Evolutionary conservation across 176 grass and related monocot species (phyloP), one percentile per base, ranked within the genome.

Genomic region (Musa acuminata): DNA sequence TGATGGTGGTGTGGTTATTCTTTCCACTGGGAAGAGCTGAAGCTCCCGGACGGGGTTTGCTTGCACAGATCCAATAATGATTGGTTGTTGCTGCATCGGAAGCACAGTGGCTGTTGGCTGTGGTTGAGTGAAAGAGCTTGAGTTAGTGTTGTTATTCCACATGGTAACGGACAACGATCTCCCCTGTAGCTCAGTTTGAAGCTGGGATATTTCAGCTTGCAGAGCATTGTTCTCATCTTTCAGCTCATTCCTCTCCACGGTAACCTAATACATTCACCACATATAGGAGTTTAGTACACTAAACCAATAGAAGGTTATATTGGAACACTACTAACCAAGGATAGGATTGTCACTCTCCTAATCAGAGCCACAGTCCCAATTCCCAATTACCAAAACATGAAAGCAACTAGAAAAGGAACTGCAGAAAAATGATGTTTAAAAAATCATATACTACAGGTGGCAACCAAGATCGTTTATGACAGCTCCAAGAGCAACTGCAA

Each of bases 151-250:
- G 58, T 53, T 73, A 60, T 53, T 72, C 21, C 73, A 72, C 0
- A 64, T n/a, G 13, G 57, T 35, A 65, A 23, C 59, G 26, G 74
- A 64, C 12, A 75, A 19, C 50, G 82, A 65, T 68, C 82, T 89
- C 67, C 60, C 71, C 27, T 76, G 48, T 69, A 93, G 74, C 62
- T 87, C 84, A 12, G 79, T 81, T 75, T 87, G 84, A 9, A 93
- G 84, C 62, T 78, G 77, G 70, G 75, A 20, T 80, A 89, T 85
- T 67, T 81, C 84, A 21, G 80, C 55, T 76, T 78, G 60, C 52
- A 93, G 75, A 6, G 84, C 72, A 48, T 51, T 64, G 24, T 89
- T 93, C 84, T 93, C 90, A 5, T 87, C 90, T 79, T 87, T 85
- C 77, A 93, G 65, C 66, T 93, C 87, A n/a, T 79, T 83, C 72